These are phyloP conservation scores for Penicillium cataractarum DNA, from an alignment of 495 filamentous ascomycete species.

Conservation along the genomic window DNA sequence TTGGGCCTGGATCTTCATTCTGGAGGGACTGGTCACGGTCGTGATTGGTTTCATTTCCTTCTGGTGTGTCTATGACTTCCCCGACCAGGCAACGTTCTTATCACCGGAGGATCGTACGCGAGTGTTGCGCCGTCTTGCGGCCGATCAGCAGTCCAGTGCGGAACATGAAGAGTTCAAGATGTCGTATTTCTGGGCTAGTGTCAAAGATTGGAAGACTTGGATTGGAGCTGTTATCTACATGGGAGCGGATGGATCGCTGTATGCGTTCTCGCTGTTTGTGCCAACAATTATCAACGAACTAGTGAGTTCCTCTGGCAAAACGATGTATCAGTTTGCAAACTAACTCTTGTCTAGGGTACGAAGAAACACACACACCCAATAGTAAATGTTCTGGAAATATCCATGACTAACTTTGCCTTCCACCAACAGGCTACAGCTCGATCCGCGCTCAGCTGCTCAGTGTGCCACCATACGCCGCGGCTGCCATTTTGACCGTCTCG, in stretches of 20 bases:
- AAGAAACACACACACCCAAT: not conserved
- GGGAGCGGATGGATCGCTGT: slow-evolving; percentile 71
- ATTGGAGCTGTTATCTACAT: slow-evolving; percentile 77
- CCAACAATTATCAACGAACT: slow-evolving; percentile 77
- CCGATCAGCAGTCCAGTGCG: slow-evolving; percentile 77
- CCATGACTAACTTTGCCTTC: slow-evolving; percentile 5
- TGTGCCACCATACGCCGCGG: slow-evolving; percentile 88
- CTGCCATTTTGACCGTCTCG: slow-evolving; percentile 73
- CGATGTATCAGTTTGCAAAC: not conserved
- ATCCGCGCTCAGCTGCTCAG: slow-evolving; percentile 79
- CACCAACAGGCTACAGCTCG: slow-evolving; percentile 61
- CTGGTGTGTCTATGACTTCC: slow-evolving; percentile 91
- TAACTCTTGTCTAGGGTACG: slow-evolving; percentile 27
- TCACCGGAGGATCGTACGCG: slow-evolving; percentile 70
- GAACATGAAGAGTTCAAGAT: slow-evolving; percentile 80
- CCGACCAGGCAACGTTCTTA: slow-evolving; percentile 79
- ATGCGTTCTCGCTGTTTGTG: slow-evolving; percentile 89
- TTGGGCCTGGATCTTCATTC: slow-evolving; percentile 84
- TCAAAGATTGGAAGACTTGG: slow-evolving; percentile 91
- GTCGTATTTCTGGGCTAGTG: slow-evolving; percentile 71
- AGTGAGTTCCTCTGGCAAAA: slow-evolving; percentile 26
- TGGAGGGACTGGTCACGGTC: slow-evolving; percentile 74
- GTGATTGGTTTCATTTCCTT: slow-evolving; percentile 74
- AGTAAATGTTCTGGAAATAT: not conserved
- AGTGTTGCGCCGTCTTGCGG: slow-evolving; percentile 71